Base-by-base conservation (phyloP, 306 rosid species). In the Trichosanthes cucumerina region DNA sequence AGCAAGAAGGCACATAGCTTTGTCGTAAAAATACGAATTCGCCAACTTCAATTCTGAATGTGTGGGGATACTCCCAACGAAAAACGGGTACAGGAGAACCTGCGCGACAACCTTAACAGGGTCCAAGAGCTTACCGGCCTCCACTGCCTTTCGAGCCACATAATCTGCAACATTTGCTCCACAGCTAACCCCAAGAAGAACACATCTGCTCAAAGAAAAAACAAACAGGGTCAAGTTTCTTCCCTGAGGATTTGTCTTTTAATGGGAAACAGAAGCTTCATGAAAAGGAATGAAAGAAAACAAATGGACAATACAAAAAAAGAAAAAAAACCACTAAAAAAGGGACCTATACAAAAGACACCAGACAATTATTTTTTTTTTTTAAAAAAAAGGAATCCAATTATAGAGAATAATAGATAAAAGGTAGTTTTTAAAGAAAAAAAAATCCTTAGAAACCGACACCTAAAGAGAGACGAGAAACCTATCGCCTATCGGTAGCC, bases 81-180 rank as follows among this genome's bases (percentile, higher is more conserved):
- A 88, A 82, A 95, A 95, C 2, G 99, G 97, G 79, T 91, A 95
- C 93, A 95, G 83, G 38, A 91, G 89, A 79, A 92, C 85, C 88
- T 88, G 97, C 18, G 97, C 97, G 43, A 95, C 99, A 44, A 95
- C 97, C 87, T 95, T 92, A 85, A 95, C 91, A 39, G 99, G 99
- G 79, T 95, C 97, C 84, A 92, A 80, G 80, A 83, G 97, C 82
- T 83, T 85, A 65, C 99, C 97, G 18, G 92, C 88, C 87, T 92
- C 99, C 39, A 92, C 96, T 69, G 97, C 93, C 86, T 92, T 95
- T 75, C 87, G 92, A 81, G 97, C 93, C 78, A 95, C 97, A 62
- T 87, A 87, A 80, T 95, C 89, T 41, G 97, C 97, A 87, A 95
- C 88, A 84, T 95, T 95, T 68, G 99, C 97, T 81, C 99, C 99